Conservation (phyloP, 108 stramenopile species). For the Pseudonitzschia multiseries region DNA sequence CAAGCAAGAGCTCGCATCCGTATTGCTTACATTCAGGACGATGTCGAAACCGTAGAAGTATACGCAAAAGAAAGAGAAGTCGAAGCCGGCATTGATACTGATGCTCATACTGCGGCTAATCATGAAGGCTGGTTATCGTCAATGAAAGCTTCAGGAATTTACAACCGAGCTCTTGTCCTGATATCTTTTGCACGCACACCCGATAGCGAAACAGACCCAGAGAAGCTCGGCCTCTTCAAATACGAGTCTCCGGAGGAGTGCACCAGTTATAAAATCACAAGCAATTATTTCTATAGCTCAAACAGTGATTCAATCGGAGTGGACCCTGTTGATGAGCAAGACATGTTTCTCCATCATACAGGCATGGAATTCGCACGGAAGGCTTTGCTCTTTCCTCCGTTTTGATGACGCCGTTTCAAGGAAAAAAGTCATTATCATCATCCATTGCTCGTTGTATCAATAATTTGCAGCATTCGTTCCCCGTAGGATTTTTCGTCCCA, state of each 20-base stretch:
- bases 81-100: conserved; percentile 13
- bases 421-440: background rate
- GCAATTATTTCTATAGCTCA: background rate
- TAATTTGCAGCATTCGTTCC: conserved; percentile 12
- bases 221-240: background rate
- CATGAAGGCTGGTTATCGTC: conserved; percentile 14
- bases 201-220: background rate
- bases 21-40: conserved; percentile 36
- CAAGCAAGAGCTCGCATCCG: background rate
- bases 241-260: background rate
- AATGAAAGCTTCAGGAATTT: background rate
- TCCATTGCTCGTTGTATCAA: background rate
- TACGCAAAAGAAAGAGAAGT: conserved; percentile 30
- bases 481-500: conserved; percentile 13
- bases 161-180: conserved; percentile 28
- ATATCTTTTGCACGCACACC: conserved; percentile 20
- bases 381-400: background rate
- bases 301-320: background rate
- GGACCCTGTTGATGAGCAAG: background rate
- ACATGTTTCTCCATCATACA: conserved; percentile 1
- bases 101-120: no score
- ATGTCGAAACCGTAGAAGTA: conserved; percentile 34
- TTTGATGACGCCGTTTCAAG: no score
- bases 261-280: background rate
- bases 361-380: background rate